Evolutionary conservation across 2,329 filamentous ascomycete genomes (phyloP).

Genomic region (Lecanicillium sp.): DNA sequence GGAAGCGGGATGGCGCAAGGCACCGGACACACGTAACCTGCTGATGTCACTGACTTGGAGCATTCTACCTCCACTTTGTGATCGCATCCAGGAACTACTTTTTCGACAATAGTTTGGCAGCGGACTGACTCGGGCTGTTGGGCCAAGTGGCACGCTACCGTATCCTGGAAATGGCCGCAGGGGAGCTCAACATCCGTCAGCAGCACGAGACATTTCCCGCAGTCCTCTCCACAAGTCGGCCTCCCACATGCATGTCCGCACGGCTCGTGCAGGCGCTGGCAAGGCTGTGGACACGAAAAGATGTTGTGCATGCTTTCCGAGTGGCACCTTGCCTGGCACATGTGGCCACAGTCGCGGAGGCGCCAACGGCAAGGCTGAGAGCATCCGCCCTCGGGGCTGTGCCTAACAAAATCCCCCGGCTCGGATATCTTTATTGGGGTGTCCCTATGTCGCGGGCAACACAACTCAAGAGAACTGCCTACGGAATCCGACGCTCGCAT

Average conservation of each 20-base stretch:
- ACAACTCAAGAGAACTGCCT: constrained; percentile 40
- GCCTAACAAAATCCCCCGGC: constrained; percentile 45
- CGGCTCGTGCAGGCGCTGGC: constrained; percentile 28
- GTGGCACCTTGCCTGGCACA: constrained; percentile 35
- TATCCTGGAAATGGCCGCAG: constrained; percentile 12
- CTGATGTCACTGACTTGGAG: constrained; percentile 5
- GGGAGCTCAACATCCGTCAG: constrained; percentile 13
- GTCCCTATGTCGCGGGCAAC: constrained; percentile 51
- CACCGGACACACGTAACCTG: constrained; percentile 5
- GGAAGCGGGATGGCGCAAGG: constrained; percentile 21
- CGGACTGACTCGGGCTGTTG: background rate
- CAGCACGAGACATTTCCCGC: constrained; percentile 15
- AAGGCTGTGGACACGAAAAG: constrained; percentile 34
- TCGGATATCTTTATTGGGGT: constrained; percentile 36
- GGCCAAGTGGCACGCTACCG: constrained; percentile 6
- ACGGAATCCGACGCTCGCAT: constrained; percentile 32
- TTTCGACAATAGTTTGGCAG: constrained; percentile 7
- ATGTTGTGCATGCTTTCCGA: constrained; percentile 34
- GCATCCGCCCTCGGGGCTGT: constrained; percentile 56
- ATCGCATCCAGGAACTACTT: constrained; percentile 5
- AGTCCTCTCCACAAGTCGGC: constrained; percentile 31
- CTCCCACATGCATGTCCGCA: constrained; percentile 35
- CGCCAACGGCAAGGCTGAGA: constrained; percentile 36
- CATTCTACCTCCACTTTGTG: constrained; percentile 8
- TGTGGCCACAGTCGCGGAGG: constrained; percentile 35